Evolutionary conservation across 2,329 filamentous ascomycete genomes (phyloP).

Genomic region (Colletotrichum sp.): DNA sequence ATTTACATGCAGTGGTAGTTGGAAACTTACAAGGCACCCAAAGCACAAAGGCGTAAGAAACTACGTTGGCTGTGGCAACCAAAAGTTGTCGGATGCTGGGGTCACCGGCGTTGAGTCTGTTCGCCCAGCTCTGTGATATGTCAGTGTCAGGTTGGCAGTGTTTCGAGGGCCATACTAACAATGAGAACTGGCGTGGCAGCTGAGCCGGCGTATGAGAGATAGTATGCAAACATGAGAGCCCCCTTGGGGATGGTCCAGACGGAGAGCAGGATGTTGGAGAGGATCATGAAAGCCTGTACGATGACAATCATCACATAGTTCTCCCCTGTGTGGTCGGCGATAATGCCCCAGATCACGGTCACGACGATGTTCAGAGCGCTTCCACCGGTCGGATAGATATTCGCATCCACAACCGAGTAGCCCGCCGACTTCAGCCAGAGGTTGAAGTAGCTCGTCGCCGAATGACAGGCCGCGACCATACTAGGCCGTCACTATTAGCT

Average conservation of each 20-base stretch:
- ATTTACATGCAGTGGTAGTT: fast-evolving
- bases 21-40: background rate
- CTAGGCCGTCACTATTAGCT: background rate
- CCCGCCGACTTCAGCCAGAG: conserved; percentile 45
- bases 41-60: conserved; percentile 9
- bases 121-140: background rate
- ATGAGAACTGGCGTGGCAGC: conserved; percentile 28
- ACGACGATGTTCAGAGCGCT: conserved; percentile 20
- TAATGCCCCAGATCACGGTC: conserved; percentile 17
- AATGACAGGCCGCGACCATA: conserved; percentile 17
- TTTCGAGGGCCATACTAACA: background rate
- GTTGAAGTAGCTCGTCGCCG: conserved; percentile 27
- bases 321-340: conserved; percentile 25
- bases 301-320: conserved; percentile 18
- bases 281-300: conserved; percentile 16
- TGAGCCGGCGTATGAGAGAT: conserved; percentile 23
- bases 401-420: conserved; percentile 55
- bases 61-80: background rate
- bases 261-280: conserved; percentile 25
- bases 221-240: conserved; percentile 25
- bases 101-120: conserved; percentile 1
- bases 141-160: background rate
- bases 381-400: conserved; percentile 42
- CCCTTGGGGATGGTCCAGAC: conserved; percentile 25
- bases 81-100: background rate